These are phyloP conservation scores for Volvariella volvacea DNA, from an alignment of 1,284 basidiomycete genomes.

Conservation along the genomic window DNA sequence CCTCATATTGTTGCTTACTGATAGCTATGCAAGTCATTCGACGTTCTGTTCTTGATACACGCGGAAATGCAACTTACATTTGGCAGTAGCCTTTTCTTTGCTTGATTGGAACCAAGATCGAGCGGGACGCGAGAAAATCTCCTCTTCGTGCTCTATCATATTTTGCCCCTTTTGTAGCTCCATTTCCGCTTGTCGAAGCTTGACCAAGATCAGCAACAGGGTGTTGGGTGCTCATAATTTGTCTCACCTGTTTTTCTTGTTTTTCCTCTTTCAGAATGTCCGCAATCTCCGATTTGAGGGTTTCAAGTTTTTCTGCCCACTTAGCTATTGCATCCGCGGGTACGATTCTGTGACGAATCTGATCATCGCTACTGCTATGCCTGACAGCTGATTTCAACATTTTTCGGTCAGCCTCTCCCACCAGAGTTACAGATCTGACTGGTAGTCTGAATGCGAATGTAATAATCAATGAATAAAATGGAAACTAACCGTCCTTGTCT, in stretches of 20 bases:
- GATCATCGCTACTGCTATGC: constrained; percentile 71
- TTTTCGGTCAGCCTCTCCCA: constrained; percentile 94
- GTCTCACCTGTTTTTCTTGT: constrained; percentile 83
- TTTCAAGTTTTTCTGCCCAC: constrained; percentile 68
- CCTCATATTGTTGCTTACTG: constrained; percentile 71
- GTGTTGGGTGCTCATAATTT: not conserved
- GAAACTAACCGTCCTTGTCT: constrained; percentile 75
- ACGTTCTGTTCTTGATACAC: constrained; percentile 9
- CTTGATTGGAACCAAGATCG: constrained; percentile 96
- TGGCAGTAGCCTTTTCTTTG: constrained; percentile 77
- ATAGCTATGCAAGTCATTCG: constrained; percentile 37
- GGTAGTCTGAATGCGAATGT: not conserved
- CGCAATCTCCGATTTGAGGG: constrained; percentile 74
- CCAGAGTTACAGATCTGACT: constrained; percentile 84
- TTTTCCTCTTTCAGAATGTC: constrained; percentile 89
- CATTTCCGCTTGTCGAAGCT: constrained; percentile 92
- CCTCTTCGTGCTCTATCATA: constrained; percentile 90
- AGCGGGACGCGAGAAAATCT: constrained; percentile 91
- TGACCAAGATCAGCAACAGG: not conserved
- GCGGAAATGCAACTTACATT: constrained; percentile 55
- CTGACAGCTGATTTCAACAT: constrained; percentile 97
- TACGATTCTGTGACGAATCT: constrained; percentile 86
- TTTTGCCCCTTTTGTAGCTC: constrained; percentile 94
- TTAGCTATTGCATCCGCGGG: constrained; percentile 73
- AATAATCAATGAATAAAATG: constrained; percentile 4